Evolutionary conservation across 2,329 filamentous ascomycete species (phyloP).

Genomic region (Trichophyton equinum): DNA sequence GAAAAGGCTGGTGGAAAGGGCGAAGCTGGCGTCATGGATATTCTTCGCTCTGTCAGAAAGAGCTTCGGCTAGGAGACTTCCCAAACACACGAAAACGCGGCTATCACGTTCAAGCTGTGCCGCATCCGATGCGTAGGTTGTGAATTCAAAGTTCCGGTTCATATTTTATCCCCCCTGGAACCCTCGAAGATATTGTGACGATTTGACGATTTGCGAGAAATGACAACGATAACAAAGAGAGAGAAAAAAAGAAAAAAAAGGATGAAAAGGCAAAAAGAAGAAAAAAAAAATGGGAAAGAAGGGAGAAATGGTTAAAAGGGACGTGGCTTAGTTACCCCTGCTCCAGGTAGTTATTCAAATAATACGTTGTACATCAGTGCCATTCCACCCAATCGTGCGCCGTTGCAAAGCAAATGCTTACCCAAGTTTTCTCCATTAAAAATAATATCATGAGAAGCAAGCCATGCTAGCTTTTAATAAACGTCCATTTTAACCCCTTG

Average conservation of each 20-base stretch:
- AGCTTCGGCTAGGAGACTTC: slow-evolving; percentile 7
- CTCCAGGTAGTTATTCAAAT: background rate
- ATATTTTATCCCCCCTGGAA: background rate
- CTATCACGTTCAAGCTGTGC: background rate
- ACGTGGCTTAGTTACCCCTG: background rate
- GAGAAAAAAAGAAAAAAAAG: background rate
- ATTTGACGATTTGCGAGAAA: background rate
- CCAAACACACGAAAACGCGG: background rate
- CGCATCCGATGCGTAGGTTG: background rate
- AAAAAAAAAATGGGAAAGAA: background rate
- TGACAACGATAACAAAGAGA: background rate
- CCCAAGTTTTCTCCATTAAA: background rate
- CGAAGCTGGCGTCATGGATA: slow-evolving; percentile 8
- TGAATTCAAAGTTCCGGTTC: background rate
- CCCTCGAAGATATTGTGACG: background rate
- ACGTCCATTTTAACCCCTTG: slow-evolving; percentile 20
- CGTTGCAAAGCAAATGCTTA: background rate
- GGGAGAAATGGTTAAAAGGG: background rate
- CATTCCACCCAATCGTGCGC: background rate
- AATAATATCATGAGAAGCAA: background rate
- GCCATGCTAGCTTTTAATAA: background rate
- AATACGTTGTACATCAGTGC: background rate
- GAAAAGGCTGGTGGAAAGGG: slow-evolving; percentile 2
- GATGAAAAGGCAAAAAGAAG: background rate
- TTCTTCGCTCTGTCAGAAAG: slow-evolving; percentile 11